Conservation (phyloP, 495 filamentous ascomycete species). For the Saxophila tyrrhenica region DNA sequence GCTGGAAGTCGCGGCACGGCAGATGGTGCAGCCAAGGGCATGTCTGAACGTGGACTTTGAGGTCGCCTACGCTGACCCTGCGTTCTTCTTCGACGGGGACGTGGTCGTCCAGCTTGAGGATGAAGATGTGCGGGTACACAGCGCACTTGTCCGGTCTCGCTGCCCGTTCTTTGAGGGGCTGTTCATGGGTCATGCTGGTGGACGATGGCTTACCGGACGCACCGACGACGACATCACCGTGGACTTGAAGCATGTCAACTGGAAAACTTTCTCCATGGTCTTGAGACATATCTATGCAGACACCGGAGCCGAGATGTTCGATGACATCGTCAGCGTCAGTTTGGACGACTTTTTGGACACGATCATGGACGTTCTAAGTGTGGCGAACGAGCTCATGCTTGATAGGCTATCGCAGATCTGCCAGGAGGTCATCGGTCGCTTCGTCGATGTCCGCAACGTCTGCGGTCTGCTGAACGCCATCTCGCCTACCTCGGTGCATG, state of each 20-base stretch:
- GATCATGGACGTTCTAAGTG: constrained; percentile 81
- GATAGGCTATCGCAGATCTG: constrained; percentile 82
- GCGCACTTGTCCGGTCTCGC: constrained; percentile 63
- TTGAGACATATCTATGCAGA: constrained; percentile 78
- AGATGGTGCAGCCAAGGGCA: constrained; percentile 53
- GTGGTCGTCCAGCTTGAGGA: constrained; percentile 65
- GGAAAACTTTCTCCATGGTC: constrained; percentile 62
- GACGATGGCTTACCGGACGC: constrained; percentile 67
- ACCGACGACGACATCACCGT: constrained; percentile 44
- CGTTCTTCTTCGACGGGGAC: constrained; percentile 66
- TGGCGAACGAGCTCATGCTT: constrained; percentile 90
- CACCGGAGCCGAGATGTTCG: constrained; percentile 67
- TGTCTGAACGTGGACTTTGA: constrained; percentile 58
- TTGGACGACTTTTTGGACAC: constrained; percentile 78
- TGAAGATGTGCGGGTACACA: constrained; percentile 57
- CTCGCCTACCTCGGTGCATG: constrained; percentile 64
- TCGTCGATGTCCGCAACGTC: constrained; percentile 79
- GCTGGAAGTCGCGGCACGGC: constrained; percentile 62
- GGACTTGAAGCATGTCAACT: constrained; percentile 70
- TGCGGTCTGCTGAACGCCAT: constrained; percentile 73
- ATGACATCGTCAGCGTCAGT: constrained; percentile 55
- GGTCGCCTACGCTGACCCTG: constrained; percentile 49
- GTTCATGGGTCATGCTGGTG: constrained; percentile 73
- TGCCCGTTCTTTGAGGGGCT: constrained; percentile 89
- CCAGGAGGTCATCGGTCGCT: constrained; percentile 75